Percentiles rank a stretch among this genome's conserved stretches.
Conservation (phyloP, 2,329 filamentous ascomycete genomes). For the Sphaerulina vaccinii region DNA sequence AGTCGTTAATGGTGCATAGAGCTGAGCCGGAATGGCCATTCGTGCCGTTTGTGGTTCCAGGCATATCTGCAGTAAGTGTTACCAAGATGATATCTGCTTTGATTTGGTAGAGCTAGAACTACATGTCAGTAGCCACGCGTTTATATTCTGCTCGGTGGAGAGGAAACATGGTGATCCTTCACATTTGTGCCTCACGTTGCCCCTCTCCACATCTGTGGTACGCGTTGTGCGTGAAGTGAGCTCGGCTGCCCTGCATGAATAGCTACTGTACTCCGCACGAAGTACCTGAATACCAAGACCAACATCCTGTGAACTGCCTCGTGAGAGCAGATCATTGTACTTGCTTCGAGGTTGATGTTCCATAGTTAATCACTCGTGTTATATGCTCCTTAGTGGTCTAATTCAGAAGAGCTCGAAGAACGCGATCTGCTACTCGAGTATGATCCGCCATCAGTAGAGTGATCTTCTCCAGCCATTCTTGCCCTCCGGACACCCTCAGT, state of each 20-base stretch:
- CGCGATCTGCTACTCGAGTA: background rate
- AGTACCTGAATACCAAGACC: background rate
- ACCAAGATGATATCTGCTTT: background rate
- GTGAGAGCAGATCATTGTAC: background rate
- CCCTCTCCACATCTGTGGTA: constrained; percentile 9
- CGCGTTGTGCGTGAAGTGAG: constrained; percentile 6
- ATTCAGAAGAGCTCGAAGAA: background rate
- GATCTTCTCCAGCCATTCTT: background rate
- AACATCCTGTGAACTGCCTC: background rate
- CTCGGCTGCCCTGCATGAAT: constrained; percentile 14
- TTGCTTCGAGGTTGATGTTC: too few species aligned
- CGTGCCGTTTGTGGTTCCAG: constrained; percentile 16
- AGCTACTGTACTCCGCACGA: constrained; percentile 15
- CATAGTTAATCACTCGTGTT: too few species aligned
- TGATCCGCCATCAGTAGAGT: background rate
- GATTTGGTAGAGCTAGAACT: background rate
- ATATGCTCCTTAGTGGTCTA: too few species aligned
- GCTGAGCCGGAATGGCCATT: constrained; percentile 25
- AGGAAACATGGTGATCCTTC: constrained; percentile 8
- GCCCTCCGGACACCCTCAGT: background rate
- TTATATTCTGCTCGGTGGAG: constrained; percentile 11
- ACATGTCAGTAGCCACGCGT: background rate
- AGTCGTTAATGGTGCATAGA: constrained; percentile 32
- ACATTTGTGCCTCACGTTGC: background rate
- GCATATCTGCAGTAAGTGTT: constrained; percentile 15